A percentile compares a stretch with the other conserved stretches of the same genome.
Evolutionary conservation across 2,329 filamentous ascomycete species (phyloP).

Genomic region (Podosphaera fusca): DNA sequence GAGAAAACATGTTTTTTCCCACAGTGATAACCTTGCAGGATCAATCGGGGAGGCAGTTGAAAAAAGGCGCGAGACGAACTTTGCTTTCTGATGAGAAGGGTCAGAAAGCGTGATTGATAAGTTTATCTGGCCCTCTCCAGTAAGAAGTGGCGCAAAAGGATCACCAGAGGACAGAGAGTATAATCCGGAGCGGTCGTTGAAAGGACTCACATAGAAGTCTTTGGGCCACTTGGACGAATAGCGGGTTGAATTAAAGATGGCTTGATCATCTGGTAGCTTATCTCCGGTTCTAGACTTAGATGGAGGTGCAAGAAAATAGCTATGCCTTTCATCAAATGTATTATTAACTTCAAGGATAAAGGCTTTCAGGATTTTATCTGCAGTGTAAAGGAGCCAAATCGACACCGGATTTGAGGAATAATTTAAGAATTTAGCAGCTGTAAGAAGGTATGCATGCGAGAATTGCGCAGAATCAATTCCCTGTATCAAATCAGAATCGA

Average conservation of each 20-base stretch:
- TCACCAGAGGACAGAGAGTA: slow-evolving; percentile 29
- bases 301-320: slow-evolving; percentile 34
- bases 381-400: slow-evolving; percentile 56
- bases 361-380: slow-evolving; percentile 30
- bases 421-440: slow-evolving; percentile 43
- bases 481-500: slow-evolving; percentile 18
- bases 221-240: slow-evolving; percentile 37
- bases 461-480: slow-evolving; percentile 34
- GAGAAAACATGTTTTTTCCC: slow-evolving; percentile 25
- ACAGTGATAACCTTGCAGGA: slow-evolving; percentile 21
- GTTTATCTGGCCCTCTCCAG: slow-evolving; percentile 21
- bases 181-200: slow-evolving; percentile 37
- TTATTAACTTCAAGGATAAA: slow-evolving; percentile 58
- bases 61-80: slow-evolving; percentile 36
- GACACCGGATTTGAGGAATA: slow-evolving; percentile 57
- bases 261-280: slow-evolving; percentile 3
- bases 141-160: slow-evolving; percentile 20
- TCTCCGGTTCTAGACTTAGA: slow-evolving; percentile 5
- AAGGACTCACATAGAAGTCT: slow-evolving; percentile 56
- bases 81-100: slow-evolving; percentile 26
- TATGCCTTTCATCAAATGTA: slow-evolving; percentile 47
- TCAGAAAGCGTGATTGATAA: slow-evolving; percentile 40
- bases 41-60: slow-evolving; percentile 28
- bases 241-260: slow-evolving; percentile 4
- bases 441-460: slow-evolving; percentile 46